Evolutionary conservation across 768 basidiomycete genomes (phyloP), one percentile per base, ranked within the genome.

Genomic region (Russula vinacea): DNA sequence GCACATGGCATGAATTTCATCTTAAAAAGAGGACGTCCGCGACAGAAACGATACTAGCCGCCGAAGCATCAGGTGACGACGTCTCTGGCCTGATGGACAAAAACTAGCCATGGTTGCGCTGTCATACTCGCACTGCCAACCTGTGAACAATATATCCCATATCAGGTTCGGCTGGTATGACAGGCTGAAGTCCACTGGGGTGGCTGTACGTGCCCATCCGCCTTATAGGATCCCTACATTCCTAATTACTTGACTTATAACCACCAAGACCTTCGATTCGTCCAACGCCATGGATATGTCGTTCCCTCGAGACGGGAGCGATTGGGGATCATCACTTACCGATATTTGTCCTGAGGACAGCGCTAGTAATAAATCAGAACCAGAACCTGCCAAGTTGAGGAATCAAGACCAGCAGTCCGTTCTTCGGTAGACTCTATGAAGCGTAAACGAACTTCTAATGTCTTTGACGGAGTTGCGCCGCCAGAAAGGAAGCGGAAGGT

Each of bases 101-200:
- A 68, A 79, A 54, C 77, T 86, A 33, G 75, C 75, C 6, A 70
- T 81, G 50, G 74, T 80, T 24, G 84, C 88, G 11, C 71, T 76
- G 58, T 76, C 74, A 24, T 89, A 82, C 67, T 69, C 66, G 10
- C 73, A 73, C 40, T 85, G 84, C 70, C 79, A 75, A 49, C 82
- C 87, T 2, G 60, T 80, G 17, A 80, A 80, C 65, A 80, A 80
- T 65, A 47, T 67, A 10, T 68, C 73, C 9, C 73, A 73, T 37
- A 75, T 79, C n/a, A 73, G 70, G 49, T 71, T 73, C 24, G 89
- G 89, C 4, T 90, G 84, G 82, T 90, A 90, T 68, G 89, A 91
- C 44, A 50, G 22, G 45, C 14, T 17, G 40, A 47, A 40, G 29
- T 52, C 66, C 35, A 42, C 39, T 35, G 56, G 2, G 6, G 37